These are phyloP conservation scores for Akebia trifoliata DNA, from an alignment of 164 flowering plant species.

Conservation along the genomic window DNA sequence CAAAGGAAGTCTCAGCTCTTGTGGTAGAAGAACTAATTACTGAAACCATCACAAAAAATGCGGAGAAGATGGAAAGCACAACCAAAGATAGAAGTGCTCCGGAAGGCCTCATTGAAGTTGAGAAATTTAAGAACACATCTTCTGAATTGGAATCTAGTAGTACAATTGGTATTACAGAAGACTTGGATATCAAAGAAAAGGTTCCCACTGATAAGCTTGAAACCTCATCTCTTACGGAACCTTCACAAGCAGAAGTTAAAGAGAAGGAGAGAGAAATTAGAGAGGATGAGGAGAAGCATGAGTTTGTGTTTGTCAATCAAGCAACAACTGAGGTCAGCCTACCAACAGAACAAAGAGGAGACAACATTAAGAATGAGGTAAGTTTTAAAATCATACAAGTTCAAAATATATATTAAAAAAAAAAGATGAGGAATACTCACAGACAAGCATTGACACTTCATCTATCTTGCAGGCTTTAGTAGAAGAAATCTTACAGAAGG, in stretches of 20 bases:
- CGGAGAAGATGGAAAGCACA: constrained; percentile 4
- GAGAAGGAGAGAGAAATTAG: constrained; percentile 6
- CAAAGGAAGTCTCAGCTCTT: constrained; percentile 7
- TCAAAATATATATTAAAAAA: neutral
- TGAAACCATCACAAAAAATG: constrained; percentile 9
- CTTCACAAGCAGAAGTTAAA: constrained; percentile 11
- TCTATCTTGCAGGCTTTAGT: constrained; percentile 19
- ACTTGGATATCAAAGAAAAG: constrained; percentile 10
- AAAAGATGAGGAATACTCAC: neutral
- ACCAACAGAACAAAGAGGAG: constrained; percentile 11
- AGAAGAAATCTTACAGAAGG: constrained; percentile 13
- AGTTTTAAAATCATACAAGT: constrained; percentile 5
- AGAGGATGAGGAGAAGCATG: constrained; percentile 11
- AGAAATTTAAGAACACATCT: constrained; percentile 10
- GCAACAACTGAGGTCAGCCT: constrained; percentile 12
- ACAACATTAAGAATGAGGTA: constrained; percentile 15
- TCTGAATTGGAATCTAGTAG: neutral
- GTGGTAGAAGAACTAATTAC: constrained; percentile 10
- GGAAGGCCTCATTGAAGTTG: constrained; percentile 15
- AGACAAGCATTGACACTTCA: constrained; percentile 5
- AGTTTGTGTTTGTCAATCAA: constrained; percentile 2
- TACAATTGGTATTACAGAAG: constrained; percentile 6
- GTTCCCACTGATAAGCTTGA: neutral
- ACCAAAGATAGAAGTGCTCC: constrained; percentile 9
- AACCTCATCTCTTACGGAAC: constrained; percentile 7